Evolutionary conservation across 2,329 filamentous ascomycete genomes (phyloP).

Genomic region (Paecilomyces fulvus): DNA sequence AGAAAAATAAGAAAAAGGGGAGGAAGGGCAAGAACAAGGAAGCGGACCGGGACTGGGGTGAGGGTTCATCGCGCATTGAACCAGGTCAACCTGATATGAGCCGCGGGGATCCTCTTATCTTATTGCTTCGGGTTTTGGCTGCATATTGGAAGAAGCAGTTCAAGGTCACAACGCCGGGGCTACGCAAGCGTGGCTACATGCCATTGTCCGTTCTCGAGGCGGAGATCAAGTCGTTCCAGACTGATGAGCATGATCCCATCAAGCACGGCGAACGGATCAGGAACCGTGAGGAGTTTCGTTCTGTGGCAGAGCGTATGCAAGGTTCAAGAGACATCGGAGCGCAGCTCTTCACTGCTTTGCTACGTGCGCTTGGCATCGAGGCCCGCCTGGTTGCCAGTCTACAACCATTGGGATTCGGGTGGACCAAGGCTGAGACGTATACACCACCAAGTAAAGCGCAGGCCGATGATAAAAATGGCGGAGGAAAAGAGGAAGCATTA

Average conservation of each 20-base stretch:
- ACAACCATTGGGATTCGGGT: slow-evolving; percentile 82
- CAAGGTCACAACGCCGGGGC: slow-evolving; percentile 62
- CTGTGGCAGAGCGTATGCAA: slow-evolving; percentile 58
- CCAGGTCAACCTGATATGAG: slow-evolving; percentile 67
- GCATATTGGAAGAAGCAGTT: slow-evolving; percentile 87
- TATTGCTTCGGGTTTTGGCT: slow-evolving; percentile 65
- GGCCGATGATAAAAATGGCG: slow-evolving; percentile 8
- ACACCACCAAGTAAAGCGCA: slow-evolving; percentile 6
- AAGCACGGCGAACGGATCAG: slow-evolving; percentile 68
- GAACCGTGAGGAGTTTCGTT: slow-evolving; percentile 59
- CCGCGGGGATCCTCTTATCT: slow-evolving; percentile 70
- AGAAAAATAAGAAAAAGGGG: slow-evolving; percentile 34
- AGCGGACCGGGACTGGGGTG: slow-evolving; percentile 59
- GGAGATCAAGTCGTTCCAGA: slow-evolving; percentile 62
- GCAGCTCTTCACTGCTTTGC: slow-evolving; percentile 78
- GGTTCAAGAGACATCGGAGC: slow-evolving; percentile 83
- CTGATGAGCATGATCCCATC: slow-evolving; percentile 52
- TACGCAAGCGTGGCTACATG: slow-evolving; percentile 88
- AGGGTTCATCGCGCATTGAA: slow-evolving; percentile 60
- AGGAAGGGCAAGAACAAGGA: slow-evolving; percentile 31
- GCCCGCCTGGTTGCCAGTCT: slow-evolving; percentile 75
- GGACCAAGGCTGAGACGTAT: slow-evolving; percentile 63
- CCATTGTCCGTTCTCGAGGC: slow-evolving; percentile 64
- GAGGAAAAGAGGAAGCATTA: slow-evolving; percentile 8
- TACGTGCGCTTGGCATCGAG: slow-evolving; percentile 74